Conservation (phyloP, 768 basidiomycete genomes). For the Tylopilus sp. region DNA sequence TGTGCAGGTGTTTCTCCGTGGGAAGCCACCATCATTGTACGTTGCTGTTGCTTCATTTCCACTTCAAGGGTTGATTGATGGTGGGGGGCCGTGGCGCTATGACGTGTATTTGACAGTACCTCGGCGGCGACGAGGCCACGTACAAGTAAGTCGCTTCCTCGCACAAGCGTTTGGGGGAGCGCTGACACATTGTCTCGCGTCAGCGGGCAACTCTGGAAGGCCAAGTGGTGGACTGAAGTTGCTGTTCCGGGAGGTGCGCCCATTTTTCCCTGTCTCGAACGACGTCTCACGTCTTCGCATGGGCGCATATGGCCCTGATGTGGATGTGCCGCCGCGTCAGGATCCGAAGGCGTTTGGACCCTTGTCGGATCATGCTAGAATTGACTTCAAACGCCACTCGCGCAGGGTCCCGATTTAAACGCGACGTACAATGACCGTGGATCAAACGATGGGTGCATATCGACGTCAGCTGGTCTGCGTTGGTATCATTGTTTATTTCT, state of each 20-base stretch:
- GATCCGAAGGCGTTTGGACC: constrained; percentile 9
- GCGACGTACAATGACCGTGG: no score
- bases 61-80: background rate
- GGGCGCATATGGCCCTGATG: background rate
- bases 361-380: constrained; percentile 15
- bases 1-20: constrained; percentile 45
- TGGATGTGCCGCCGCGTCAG: no score
- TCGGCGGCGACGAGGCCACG: constrained; percentile 37
- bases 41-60: constrained; percentile 10
- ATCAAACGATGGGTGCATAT: no score
- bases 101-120: constrained; percentile 33
- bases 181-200: background rate
- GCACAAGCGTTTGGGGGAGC: background rate
- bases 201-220: constrained; percentile 10
- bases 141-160: constrained; percentile 34
- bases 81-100: no score
- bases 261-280: background rate
- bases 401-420: background rate
- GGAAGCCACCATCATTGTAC: constrained; percentile 35
- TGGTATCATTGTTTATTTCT: background rate
- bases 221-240: constrained; percentile 17
- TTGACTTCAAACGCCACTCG: background rate
- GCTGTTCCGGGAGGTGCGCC: constrained; percentile 6
- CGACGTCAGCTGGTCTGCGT: background rate
- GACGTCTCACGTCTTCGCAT: background rate